Conservation (phyloP, 148 eudicot species). For the Polygonum aviculare region DNA sequence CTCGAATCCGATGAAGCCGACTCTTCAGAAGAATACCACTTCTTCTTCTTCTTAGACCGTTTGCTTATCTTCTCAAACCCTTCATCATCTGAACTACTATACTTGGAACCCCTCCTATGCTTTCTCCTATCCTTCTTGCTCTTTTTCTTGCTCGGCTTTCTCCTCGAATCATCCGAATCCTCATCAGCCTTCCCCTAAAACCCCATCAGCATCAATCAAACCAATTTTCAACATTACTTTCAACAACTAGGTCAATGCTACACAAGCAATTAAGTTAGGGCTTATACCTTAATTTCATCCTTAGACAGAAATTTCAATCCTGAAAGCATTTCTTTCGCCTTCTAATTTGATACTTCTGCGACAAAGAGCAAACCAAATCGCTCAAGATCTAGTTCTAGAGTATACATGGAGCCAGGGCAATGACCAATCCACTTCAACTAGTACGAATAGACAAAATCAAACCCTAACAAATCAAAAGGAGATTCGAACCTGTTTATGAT, state of each 20-base stretch:
- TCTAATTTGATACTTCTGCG: not conserved
- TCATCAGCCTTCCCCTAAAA: conserved; percentile 34
- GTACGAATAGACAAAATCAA: too few species aligned
- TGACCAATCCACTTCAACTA: too few species aligned
- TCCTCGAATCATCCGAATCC: conserved; percentile 24
- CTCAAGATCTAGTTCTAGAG: too few species aligned
- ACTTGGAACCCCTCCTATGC: conserved; percentile 29
- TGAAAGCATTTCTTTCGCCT: conserved; percentile 47
- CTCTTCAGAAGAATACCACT: conserved; percentile 85
- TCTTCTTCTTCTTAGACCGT: conserved; percentile 54
- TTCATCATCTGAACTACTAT: conserved; percentile 65
- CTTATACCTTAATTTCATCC: conserved; percentile 60
- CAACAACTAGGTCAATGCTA: not conserved
- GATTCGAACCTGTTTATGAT: too few species aligned
- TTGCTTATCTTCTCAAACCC: conserved; percentile 34
- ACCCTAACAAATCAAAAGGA: too few species aligned
- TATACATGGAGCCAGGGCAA: too few species aligned
- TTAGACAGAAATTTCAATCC: conserved; percentile 79
- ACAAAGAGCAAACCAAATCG: not conserved
- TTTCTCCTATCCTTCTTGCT: conserved; percentile 28
- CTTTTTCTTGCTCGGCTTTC: conserved; percentile 25
- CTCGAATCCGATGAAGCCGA: conserved; percentile 23
- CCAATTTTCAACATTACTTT: not conserved
- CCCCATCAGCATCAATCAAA: not conserved
- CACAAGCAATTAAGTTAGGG: not conserved